phyloP scores from a whole-genome alignment of 495 filamentous ascomycete genomes.

The Chaetomium fimeti region DNA sequence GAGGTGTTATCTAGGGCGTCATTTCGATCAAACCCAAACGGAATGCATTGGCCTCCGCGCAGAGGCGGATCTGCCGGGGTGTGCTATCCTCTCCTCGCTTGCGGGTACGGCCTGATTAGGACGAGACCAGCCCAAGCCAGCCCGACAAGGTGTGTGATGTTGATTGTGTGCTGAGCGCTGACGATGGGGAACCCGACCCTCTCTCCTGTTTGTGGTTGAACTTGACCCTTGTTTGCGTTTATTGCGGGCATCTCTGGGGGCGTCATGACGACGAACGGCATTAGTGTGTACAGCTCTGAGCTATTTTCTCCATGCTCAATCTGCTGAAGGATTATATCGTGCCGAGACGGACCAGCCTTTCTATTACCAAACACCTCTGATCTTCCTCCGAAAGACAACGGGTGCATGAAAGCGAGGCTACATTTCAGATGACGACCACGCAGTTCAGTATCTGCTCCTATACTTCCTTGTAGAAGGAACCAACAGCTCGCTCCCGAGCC shows the following conservation, averaged over 20 bases:
- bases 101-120: conserved; percentile 7
- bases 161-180: neutral
- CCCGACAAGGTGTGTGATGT: conserved; percentile 17
- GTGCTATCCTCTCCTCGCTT: conserved; percentile 17
- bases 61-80: conserved; percentile 26
- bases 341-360: conserved; percentile 78
- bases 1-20: conserved; percentile 40
- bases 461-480: neutral
- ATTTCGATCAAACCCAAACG: conserved; percentile 29
- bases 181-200: neutral
- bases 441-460: neutral
- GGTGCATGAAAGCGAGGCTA: conserved; percentile 90
- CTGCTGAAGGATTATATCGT: conserved; percentile 98
- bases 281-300: conserved; percentile 99
- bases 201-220: conserved; percentile 4
- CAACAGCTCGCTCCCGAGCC: neutral
- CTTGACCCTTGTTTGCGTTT: neutral
- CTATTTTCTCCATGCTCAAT: conserved; percentile 60
- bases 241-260: neutral
- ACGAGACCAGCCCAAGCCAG: neutral
- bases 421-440: conserved; percentile 45
- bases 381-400: conserved; percentile 54
- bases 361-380: conserved; percentile 89
- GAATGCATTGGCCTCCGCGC: conserved; percentile 34
- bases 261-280: conserved; percentile 58